Percentiles rank a stretch among this genome's conserved stretches.
Conservation (phyloP, 768 basidiomycete genomes). For the Aureoboletus auriporus region DNA sequence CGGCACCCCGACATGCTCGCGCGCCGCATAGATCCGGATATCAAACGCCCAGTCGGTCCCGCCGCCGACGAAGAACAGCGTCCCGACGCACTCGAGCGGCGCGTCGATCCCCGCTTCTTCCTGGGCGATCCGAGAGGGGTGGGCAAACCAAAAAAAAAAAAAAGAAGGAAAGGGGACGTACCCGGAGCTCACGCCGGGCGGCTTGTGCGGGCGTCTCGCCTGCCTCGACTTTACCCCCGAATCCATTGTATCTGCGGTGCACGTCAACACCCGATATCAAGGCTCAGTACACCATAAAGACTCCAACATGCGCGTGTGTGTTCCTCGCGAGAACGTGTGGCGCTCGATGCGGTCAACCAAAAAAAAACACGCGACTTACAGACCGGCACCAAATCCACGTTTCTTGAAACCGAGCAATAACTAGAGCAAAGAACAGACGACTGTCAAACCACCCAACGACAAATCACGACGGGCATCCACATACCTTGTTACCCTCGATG, state of each 20-base stretch:
- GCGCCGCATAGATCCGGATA: constrained; percentile 69
- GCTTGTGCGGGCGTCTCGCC: constrained; percentile 67
- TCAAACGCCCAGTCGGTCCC: constrained; percentile 58
- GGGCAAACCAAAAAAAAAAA: too few species aligned
- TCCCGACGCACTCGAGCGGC: constrained; percentile 58
- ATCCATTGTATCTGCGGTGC: constrained; percentile 71
- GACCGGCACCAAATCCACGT: constrained; percentile 64
- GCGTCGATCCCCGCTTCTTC: constrained; percentile 82
- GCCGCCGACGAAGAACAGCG: constrained; percentile 57
- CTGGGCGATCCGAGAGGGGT: constrained; percentile 32
- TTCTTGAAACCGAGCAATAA: constrained; percentile 77
- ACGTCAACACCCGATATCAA: neutral
- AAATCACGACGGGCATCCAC: constrained; percentile 22
- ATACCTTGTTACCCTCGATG: constrained; percentile 47
- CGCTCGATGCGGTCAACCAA: too few species aligned
- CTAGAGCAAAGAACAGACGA: constrained; percentile 46
- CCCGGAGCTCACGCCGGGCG: constrained; percentile 72
- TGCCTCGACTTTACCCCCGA: constrained; percentile 82
- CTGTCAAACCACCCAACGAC: neutral
- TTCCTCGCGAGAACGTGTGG: too few species aligned
- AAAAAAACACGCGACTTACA: constrained; percentile 36
- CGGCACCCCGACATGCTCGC: constrained; percentile 54
- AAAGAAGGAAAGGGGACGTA: constrained; percentile 15
- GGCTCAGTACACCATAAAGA: neutral
- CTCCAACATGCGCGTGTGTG: too few species aligned